Percentiles rank a stretch among this genome's conserved stretches.
Evolutionary conservation across 768 basidiomycete genomes (phyloP).

Genomic region (Lactifluus echinatus): DNA sequence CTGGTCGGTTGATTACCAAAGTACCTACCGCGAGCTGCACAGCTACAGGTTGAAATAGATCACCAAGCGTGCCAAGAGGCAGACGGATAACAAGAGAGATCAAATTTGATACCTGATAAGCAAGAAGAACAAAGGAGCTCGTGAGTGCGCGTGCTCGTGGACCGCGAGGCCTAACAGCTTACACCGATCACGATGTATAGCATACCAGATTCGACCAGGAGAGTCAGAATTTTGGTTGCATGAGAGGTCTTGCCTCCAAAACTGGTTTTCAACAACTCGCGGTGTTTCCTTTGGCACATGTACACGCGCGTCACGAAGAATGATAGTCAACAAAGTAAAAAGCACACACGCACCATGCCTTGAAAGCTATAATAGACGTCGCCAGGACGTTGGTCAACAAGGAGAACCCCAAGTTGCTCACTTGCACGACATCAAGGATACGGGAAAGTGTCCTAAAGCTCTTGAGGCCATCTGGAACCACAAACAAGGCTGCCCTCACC

Average conservation of each 20-base stretch:
- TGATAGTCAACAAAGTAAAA: not conserved
- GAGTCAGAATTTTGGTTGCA: not conserved
- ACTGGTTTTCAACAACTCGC: not conserved
- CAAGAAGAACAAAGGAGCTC: too few relatives aligned
- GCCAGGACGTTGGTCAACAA: not conserved
- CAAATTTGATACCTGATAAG: not conserved
- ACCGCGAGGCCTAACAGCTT: not conserved
- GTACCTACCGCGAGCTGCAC: conserved; percentile 2
- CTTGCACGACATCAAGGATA: too few relatives aligned
- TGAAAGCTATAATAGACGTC: not conserved
- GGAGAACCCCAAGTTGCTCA: not conserved
- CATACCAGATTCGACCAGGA: conserved; percentile 2
- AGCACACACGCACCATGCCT: not conserved
- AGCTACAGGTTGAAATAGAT: not conserved
- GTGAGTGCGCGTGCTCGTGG: not conserved
- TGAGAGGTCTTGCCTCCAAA: not conserved
- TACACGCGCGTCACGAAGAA: not conserved
- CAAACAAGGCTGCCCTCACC: not conserved
- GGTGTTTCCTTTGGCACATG: not conserved
- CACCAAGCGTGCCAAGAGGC: not conserved
- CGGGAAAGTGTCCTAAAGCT: too few relatives aligned
- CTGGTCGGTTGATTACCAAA: not conserved
- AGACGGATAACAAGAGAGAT: not conserved
- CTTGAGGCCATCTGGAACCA: not conserved
- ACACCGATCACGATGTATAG: conserved; percentile 4